Conservation (phyloP, 257 asterid species). For the Galeopsis tetrahit region DNA sequence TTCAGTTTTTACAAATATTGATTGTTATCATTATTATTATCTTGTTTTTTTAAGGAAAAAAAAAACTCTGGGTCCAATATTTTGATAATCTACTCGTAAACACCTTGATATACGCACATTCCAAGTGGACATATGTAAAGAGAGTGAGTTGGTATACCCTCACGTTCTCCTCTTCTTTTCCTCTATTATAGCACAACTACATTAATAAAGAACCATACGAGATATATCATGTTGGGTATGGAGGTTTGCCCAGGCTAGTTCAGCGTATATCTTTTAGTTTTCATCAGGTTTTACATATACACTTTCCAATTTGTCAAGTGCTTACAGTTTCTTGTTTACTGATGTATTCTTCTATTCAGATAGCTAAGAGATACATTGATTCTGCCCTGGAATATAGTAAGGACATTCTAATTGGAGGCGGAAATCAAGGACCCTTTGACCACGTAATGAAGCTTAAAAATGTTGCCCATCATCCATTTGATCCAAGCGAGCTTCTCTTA, state of each 20-base stretch:
- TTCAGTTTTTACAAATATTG: not conserved
- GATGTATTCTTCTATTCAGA: constrained; percentile 46
- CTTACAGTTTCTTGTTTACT: constrained; percentile 13
- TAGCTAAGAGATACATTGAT: constrained; percentile 77
- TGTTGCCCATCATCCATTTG: constrained; percentile 48
- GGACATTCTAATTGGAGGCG: constrained; percentile 74
- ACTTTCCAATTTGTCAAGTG: constrained; percentile 20
- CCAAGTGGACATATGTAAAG: not conserved
- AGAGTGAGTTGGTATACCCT: not conserved
- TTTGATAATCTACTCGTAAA: not conserved
- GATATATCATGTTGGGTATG: constrained; percentile 3
- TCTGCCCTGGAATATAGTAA: constrained; percentile 82
- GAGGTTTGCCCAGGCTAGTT: constrained; percentile 21
- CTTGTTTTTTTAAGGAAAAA: not conserved
- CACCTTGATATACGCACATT: not conserved
- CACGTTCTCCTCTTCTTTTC: not conserved
- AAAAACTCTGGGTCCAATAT: not conserved
- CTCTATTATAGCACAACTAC: not conserved
- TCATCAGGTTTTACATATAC: not conserved
- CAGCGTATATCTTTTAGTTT: not conserved
- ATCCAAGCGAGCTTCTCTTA: constrained; percentile 73
- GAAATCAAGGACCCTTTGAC: constrained; percentile 89
- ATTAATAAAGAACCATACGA: constrained; percentile 14
- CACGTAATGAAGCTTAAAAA: constrained; percentile 79
- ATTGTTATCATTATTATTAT: not conserved